A percentile compares a stretch with the other conserved stretches of the same genome.
Conservation (phyloP, 2,329 filamentous ascomycete genomes). For the Diaporthe sp. region DNA sequence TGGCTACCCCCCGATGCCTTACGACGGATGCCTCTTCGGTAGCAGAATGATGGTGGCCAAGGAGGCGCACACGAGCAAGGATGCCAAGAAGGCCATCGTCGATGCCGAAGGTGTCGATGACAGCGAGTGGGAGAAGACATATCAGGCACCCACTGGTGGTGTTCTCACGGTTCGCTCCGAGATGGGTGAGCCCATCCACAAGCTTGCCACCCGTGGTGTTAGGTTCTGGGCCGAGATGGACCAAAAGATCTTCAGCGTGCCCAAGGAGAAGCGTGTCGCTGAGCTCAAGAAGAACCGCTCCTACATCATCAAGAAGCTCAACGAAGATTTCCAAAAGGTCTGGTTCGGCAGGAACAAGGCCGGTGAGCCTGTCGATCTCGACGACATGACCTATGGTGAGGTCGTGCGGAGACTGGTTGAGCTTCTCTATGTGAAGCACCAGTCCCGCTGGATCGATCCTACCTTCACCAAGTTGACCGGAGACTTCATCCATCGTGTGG, state of each 20-base stretch:
- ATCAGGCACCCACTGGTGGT: conserved; percentile 90
- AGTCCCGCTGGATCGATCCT: conserved; percentile 90
- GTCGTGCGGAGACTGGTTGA: conserved; percentile 89
- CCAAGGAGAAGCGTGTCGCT: conserved; percentile 91
- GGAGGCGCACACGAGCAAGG: conserved; percentile 88
- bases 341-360: conserved; percentile 92
- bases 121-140: conserved; percentile 89
- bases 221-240: conserved; percentile 99
- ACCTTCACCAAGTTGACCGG: conserved; percentile 87
- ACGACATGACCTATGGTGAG: conserved; percentile 96
- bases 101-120: conserved; percentile 88
- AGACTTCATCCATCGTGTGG: conserved; percentile 96
- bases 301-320: conserved; percentile 95
- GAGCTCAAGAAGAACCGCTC: conserved; percentile 90
- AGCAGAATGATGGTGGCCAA: conserved; percentile 96
- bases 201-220: conserved; percentile 96
- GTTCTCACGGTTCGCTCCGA: conserved; percentile 97
- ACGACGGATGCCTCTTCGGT: conserved; percentile 90
- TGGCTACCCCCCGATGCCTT: conserved; percentile 93
- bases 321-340: conserved; percentile 96
- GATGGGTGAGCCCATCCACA: conserved; percentile 99
- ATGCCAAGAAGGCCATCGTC: conserved; percentile 90
- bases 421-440: conserved; percentile 91
- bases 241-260: conserved; percentile 95
- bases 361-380: conserved; percentile 85